phyloP scores from a whole-genome alignment of 1,284 basidiomycete genomes.

The Pyrrhoderma lamaoense region DNA sequence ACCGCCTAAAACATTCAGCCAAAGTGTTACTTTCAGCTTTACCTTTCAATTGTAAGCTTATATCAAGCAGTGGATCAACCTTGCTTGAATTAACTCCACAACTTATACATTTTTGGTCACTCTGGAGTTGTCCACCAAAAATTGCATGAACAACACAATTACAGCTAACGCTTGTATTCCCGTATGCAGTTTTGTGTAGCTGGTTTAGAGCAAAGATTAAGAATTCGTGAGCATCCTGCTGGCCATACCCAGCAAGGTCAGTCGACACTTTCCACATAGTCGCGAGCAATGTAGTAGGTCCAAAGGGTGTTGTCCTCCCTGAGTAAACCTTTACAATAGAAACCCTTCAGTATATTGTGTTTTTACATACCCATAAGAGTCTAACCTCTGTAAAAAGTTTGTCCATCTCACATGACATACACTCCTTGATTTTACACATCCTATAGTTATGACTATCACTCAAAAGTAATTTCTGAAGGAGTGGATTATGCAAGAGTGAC shows the following conservation, averaged over 20 bases:
- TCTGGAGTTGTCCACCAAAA: conserved; percentile 83
- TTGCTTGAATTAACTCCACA: conserved; percentile 74
- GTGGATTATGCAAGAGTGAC: conserved; percentile 87
- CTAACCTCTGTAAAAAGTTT: conserved; percentile 78
- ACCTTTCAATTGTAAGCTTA: conserved; percentile 78
- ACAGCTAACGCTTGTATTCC: conserved; percentile 67
- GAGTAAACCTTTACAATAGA: conserved; percentile 76
- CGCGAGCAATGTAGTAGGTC: conserved; percentile 79
- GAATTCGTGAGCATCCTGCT: conserved; percentile 93
- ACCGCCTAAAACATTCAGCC: conserved; percentile 65
- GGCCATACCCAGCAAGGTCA: conserved; percentile 85
- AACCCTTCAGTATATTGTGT: too few species aligned
- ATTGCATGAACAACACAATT: conserved; percentile 91
- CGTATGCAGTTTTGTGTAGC: conserved; percentile 75
- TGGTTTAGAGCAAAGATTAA: conserved; percentile 78
- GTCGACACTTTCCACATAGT: conserved; percentile 82
- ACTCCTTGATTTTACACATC: conserved; percentile 67
- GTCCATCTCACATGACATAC: conserved; percentile 95
- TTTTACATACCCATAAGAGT: neutral
- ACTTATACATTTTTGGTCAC: conserved; percentile 81
- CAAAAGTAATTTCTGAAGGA: conserved; percentile 86
- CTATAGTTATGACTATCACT: conserved; percentile 75
- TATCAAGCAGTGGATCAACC: conserved; percentile 85
- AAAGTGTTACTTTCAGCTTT: conserved; percentile 54
- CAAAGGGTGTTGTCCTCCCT: conserved; percentile 62